Conservation (phyloP, 768 basidiomycete species). For the Sarcomyxa edulis region DNA sequence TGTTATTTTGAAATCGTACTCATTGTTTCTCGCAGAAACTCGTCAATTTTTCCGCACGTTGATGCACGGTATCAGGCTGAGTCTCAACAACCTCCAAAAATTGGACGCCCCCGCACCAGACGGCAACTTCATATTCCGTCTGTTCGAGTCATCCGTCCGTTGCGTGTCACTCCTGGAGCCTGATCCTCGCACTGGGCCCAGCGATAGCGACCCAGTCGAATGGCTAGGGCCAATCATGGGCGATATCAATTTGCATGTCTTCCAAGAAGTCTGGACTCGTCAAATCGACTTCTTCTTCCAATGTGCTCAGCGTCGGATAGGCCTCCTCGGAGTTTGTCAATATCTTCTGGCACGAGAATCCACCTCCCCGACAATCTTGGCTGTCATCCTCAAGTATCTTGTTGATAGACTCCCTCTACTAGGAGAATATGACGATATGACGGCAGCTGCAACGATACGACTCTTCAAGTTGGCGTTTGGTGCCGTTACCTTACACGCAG, state of each 20-base stretch:
- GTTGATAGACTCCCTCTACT: conserved; percentile 76
- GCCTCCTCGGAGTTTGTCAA: conserved; percentile 82
- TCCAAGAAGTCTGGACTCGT: conserved; percentile 94
- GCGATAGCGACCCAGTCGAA: conserved; percentile 74
- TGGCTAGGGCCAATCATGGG: conserved; percentile 73
- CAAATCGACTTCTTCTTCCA: conserved; percentile 90
- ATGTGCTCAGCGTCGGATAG: conserved; percentile 66
- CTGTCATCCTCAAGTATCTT: conserved; percentile 84
- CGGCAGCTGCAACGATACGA: conserved; percentile 80
- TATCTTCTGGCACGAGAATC: conserved; percentile 73
- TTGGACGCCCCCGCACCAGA: conserved; percentile 76
- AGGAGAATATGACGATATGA: conserved; percentile 79
- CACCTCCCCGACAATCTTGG: conserved; percentile 76
- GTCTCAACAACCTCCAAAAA: conserved; percentile 71
- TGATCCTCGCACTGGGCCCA: conserved; percentile 51
- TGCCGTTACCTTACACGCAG: conserved; percentile 72
- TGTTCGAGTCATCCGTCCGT: conserved; percentile 81
- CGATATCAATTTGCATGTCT: conserved; percentile 86
- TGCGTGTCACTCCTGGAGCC: conserved; percentile 83
- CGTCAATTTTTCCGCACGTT: conserved; percentile 84
- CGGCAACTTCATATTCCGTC: conserved; percentile 78
- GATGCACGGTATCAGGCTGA: conserved; percentile 81
- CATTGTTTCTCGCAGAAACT: conserved; percentile 52
- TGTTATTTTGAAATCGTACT: too few species aligned
- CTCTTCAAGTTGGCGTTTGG: conserved; percentile 95